phyloP scores from a whole-genome alignment of 345 rosid species.

The Schrenkiella parvula region DNA sequence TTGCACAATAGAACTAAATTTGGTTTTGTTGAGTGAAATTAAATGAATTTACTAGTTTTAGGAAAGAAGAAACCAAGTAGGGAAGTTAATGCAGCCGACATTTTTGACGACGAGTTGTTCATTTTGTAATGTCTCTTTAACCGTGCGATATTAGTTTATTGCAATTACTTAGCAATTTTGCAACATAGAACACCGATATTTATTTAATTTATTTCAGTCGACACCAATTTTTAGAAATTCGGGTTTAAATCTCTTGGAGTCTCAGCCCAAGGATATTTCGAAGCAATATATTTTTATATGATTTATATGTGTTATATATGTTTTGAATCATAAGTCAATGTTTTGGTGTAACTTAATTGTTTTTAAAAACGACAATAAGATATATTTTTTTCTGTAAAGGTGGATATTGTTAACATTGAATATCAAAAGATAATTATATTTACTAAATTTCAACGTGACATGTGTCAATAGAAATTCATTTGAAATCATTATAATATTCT shows the following conservation, averaged over 20 bases:
- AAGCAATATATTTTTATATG: too few relatives aligned
- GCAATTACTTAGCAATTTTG: neutral
- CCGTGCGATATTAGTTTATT: conserved; percentile 1
- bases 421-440: too few relatives aligned
- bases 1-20: too few relatives aligned
- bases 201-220: neutral
- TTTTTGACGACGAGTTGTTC: conserved; percentile 15
- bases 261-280: too few relatives aligned
- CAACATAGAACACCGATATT: neutral
- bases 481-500: too few relatives aligned
- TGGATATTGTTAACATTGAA: too few relatives aligned
- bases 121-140: conserved; percentile 20
- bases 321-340: neutral
- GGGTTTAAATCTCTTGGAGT: neutral
- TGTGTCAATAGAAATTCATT: too few relatives aligned
- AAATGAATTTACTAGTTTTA: conserved; percentile 13
- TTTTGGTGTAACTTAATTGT: neutral
- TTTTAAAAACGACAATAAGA: too few relatives aligned
- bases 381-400: too few relatives aligned
- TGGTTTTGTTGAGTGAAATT: neutral
- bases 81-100: conserved; percentile 30
- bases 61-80: neutral
- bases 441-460: too few relatives aligned
- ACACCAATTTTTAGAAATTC: neutral
- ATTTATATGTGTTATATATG: too few relatives aligned